Base-by-base conservation (phyloP, 768 basidiomycete species). In the Amanita thiersii region DNA sequence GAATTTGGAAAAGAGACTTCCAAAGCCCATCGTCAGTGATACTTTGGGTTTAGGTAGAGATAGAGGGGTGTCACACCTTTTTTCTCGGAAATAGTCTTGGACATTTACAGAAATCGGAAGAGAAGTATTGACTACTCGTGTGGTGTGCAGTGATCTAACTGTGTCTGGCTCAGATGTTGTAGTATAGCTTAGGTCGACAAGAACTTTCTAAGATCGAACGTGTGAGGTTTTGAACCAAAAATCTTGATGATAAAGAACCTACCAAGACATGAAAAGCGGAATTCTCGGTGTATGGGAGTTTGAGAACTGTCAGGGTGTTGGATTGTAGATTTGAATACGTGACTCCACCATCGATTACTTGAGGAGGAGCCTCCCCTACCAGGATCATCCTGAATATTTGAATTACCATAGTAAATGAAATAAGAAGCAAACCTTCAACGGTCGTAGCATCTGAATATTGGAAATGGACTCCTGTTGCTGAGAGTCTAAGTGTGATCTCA, bases 81-180 rank as follows among this genome's bases (percentile, higher is more conserved):
- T 68, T 19, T 84, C 83, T 15, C 94, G 79, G 68, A 98, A 97
- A 60, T 90, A 93, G 57, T 99, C 96, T 60, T 97, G 87, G 0
- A 98, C 94, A 44, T 93, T 96, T 44, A 97, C 86, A 2, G 85
- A 77, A 32, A 99, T 68, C 0, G 94, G 93, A 3, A 97, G 67
- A 0, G 83, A 72, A 5, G 83, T 79, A 10, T 73, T 68, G 3
- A 93, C 66, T 2, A 69, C 59, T 44, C 75, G 71, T 9, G 73
- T 69, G 21, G 75, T 65, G 28, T 64, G 66, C 19, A 88, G 57
- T 4, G 59, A 72, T 26, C 90, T 73, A 11, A 59, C 58, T 3
- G 81, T 49, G 2, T 60, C 60, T 1, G 79, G 71, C 45, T 83
- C 74, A 1, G 62, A 49, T 4, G 52, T 54, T 0, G 86, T 86